Evolutionary conservation across 2,329 filamentous ascomycete genomes (phyloP).

Genomic region (Xylaria arbuscula): DNA sequence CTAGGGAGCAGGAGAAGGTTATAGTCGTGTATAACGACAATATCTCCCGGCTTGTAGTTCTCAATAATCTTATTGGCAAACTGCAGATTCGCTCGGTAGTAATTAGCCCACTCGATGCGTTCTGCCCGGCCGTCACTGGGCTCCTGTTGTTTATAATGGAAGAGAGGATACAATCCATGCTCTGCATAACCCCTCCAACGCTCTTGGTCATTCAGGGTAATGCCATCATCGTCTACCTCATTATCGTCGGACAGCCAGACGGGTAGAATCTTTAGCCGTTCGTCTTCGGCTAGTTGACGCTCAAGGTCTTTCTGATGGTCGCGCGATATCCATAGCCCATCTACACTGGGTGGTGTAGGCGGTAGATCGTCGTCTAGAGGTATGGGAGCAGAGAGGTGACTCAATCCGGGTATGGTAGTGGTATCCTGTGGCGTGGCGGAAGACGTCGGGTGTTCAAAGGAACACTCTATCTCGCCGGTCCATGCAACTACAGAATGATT

Average conservation of each 20-base stretch:
- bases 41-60: slow-evolving; percentile 90
- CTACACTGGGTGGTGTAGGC: slow-evolving; percentile 67
- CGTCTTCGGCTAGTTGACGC: slow-evolving; percentile 75
- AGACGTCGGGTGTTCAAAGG: slow-evolving; percentile 58
- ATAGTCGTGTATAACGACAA: slow-evolving; percentile 94
- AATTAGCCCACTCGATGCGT: slow-evolving; percentile 88
- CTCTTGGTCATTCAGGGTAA: slow-evolving; percentile 81
- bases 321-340: slow-evolving; percentile 76
- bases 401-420: slow-evolving; percentile 68
- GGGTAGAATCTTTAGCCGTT: slow-evolving; percentile 82
- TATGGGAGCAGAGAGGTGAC: slow-evolving; percentile 82
- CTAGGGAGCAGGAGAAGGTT: slow-evolving; percentile 90
- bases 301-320: slow-evolving; percentile 80
- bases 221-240: slow-evolving; percentile 73
- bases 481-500: slow-evolving; percentile 93
- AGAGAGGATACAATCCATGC: slow-evolving; percentile 89
- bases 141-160: slow-evolving; percentile 96
- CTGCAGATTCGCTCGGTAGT: slow-evolving; percentile 90
- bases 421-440: slow-evolving; percentile 62
- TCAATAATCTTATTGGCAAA: slow-evolving; percentile 91
- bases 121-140: slow-evolving; percentile 86
- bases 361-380: slow-evolving; percentile 73
- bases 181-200: slow-evolving; percentile 93
- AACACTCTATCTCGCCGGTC: slow-evolving; percentile 84
- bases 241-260: slow-evolving; percentile 88